A percentile compares a stretch with the other conserved stretches of the same genome.
Evolutionary conservation across 306 rosid genomes (phyloP).

Genomic region (Lathyrus oleraceus): DNA sequence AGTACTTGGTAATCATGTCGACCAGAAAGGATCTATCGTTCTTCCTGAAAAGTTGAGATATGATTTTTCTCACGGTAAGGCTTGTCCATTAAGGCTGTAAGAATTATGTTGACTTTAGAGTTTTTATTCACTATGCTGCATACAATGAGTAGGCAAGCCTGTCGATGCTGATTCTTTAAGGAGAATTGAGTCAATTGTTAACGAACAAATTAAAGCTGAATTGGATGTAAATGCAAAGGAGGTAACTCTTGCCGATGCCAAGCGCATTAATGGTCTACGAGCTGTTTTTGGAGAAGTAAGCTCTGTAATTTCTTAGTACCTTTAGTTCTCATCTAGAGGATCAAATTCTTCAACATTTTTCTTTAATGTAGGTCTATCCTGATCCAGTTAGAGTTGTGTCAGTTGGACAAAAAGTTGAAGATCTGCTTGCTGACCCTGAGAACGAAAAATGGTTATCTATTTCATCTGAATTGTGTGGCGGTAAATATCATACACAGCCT

Average conservation of each 20-base stretch:
- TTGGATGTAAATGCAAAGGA: slow-evolving; percentile 77
- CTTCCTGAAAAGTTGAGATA: slow-evolving; percentile 95
- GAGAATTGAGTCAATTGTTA: slow-evolving; percentile 80
- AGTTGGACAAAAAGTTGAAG: slow-evolving; percentile 82
- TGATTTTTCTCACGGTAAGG: slow-evolving; percentile 95
- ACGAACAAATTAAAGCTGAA: slow-evolving; percentile 81
- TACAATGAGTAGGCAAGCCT: slow-evolving; percentile 78
- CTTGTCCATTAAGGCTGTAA: slow-evolving; percentile 30
- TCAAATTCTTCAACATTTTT: slow-evolving; percentile 26
- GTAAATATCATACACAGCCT: slow-evolving; percentile 44
- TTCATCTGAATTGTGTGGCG: slow-evolving; percentile 92
- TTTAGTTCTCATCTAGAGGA: slow-evolving; percentile 28
- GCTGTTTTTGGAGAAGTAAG: slow-evolving; percentile 99
- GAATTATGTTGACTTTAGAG: not conserved
- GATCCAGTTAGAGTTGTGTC: slow-evolving; percentile 95
- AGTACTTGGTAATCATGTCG: slow-evolving; percentile 87
- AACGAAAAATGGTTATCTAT: slow-evolving; percentile 73
- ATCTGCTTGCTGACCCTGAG: slow-evolving; percentile 75
- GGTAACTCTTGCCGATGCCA: slow-evolving; percentile 74
- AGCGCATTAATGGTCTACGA: slow-evolving; percentile 78
- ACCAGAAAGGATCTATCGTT: slow-evolving; percentile 96
- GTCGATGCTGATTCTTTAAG: slow-evolving; percentile 74
- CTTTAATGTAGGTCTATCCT: slow-evolving; percentile 77
- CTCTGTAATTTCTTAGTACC: slow-evolving; percentile 20
- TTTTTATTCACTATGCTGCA: slow-evolving; percentile 32